Conservation (phyloP, 2,329 filamentous ascomycete genomes). For the Dryadomyces quercus-mongolicae region DNA sequence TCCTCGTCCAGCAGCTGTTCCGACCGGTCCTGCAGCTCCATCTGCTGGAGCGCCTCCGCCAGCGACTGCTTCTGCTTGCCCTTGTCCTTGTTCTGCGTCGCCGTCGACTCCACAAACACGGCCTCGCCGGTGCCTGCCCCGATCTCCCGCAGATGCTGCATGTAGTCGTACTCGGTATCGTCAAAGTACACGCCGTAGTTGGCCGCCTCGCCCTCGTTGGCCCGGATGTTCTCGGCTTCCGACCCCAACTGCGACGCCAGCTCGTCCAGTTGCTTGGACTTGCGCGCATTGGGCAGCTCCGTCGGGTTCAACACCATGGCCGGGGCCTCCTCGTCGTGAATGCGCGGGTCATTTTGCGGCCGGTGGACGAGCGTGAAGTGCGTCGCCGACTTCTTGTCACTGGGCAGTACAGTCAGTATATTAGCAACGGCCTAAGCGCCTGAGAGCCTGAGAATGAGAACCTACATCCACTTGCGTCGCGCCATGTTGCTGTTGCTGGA, state of each 20-base stretch:
- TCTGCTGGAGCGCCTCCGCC: slow-evolving; percentile 65
- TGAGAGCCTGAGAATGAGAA: neutral
- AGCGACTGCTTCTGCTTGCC: slow-evolving; percentile 69
- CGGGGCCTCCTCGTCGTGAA: slow-evolving; percentile 80
- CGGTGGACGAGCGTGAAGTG: slow-evolving; percentile 93
- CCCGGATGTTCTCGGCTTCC: slow-evolving; percentile 53
- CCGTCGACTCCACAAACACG: slow-evolving; percentile 69
- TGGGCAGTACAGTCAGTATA: slow-evolving; percentile 17
- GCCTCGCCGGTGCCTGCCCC: slow-evolving; percentile 59
- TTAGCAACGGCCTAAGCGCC: slow-evolving; percentile 14
- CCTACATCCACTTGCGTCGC: slow-evolving; percentile 23
- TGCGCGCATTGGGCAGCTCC: slow-evolving; percentile 32
- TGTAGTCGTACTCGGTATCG: slow-evolving; percentile 95
- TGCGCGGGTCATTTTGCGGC: slow-evolving; percentile 92
- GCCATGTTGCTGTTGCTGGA: slow-evolving; percentile 7
- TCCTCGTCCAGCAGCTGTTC: slow-evolving; percentile 57
- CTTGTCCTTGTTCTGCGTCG: slow-evolving; percentile 52
- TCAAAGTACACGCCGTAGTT: slow-evolving; percentile 91
- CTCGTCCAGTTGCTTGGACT: slow-evolving; percentile 59
- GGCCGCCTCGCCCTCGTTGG: slow-evolving; percentile 93
- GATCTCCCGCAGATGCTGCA: slow-evolving; percentile 96
- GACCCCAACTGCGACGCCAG: slow-evolving; percentile 64
- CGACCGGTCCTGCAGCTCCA: slow-evolving; percentile 42
- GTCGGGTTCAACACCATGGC: slow-evolving; percentile 79
- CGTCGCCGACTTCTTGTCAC: slow-evolving; percentile 80